These are phyloP conservation scores for Tetrahymena borealis DNA, from an alignment of 73 alveolate genomes.

Conservation along the genomic window DNA sequence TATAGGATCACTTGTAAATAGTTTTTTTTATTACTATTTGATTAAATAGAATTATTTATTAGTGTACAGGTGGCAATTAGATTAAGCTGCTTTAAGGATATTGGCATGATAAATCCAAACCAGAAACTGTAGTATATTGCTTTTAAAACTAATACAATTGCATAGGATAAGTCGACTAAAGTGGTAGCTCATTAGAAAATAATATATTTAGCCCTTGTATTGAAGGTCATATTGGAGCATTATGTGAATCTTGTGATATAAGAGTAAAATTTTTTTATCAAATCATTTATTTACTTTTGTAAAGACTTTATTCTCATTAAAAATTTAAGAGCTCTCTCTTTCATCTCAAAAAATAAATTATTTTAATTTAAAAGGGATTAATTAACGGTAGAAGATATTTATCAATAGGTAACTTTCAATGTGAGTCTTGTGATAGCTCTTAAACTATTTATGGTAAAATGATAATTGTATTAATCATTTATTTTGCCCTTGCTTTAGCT, in stretches of 20 bases:
- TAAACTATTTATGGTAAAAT: background rate
- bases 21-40: background rate
- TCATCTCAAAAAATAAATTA: too few relatives aligned
- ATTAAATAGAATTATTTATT: background rate
- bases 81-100: background rate
- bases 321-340: too few relatives aligned
- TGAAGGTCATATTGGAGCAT: background rate
- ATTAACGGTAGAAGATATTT: background rate
- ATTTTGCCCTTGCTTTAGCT: background rate
- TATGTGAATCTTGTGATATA: background rate
- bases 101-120: background rate
- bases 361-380: background rate
- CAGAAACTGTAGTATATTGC: background rate
- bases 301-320: too few relatives aligned
- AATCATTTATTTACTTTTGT: background rate
- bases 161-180: background rate
- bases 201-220: background rate
- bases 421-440: background rate
- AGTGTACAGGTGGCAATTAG: background rate
- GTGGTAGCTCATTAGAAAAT: background rate
- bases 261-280: background rate
- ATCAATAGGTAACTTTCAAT: background rate
- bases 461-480: background rate
- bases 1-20: background rate
- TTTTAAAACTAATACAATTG: background rate